phyloP scores from a whole-genome alignment of 257 asterid species.

The Primulina huaijiensis region DNA sequence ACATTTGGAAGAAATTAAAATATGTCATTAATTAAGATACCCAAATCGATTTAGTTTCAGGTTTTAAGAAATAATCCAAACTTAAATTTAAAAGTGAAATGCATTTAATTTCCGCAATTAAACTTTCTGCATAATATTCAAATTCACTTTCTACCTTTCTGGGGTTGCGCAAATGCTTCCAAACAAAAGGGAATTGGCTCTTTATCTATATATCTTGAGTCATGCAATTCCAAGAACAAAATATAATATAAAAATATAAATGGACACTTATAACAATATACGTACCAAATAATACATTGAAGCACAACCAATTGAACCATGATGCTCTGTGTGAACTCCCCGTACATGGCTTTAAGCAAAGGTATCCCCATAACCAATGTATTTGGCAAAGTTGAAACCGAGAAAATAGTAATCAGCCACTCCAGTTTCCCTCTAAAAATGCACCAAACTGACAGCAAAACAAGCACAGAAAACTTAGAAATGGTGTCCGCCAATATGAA shows the following conservation, averaged over 20 bases:
- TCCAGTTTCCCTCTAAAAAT: constrained; percentile 38
- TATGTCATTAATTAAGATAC: no score
- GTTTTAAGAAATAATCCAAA: no score
- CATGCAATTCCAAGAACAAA: background rate
- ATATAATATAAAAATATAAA: background rate
- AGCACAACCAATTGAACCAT: constrained; percentile 74
- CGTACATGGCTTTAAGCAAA: constrained; percentile 70
- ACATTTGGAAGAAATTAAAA: no score
- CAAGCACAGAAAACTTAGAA: constrained; percentile 43
- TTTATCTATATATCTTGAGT: no score
- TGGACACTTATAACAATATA: background rate
- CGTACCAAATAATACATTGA: constrained; percentile 72
- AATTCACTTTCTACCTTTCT: constrained; percentile 25
- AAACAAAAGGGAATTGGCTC: background rate
- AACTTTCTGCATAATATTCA: constrained; percentile 25
- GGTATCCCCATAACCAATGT: constrained; percentile 79
- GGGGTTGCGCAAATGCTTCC: constrained; percentile 27
- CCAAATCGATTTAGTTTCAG: no score
- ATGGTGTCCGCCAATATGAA: constrained; percentile 62
- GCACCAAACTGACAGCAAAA: constrained; percentile 43
- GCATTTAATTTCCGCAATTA: no score
- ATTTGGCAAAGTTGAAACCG: constrained; percentile 74
- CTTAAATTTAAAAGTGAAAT: background rate
- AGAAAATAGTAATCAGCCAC: constrained; percentile 67
- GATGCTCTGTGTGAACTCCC: constrained; percentile 55